Evolutionary conservation across 2,329 filamentous ascomycete genomes (phyloP).

Genomic region (Arthrobotrys entomopaga): DNA sequence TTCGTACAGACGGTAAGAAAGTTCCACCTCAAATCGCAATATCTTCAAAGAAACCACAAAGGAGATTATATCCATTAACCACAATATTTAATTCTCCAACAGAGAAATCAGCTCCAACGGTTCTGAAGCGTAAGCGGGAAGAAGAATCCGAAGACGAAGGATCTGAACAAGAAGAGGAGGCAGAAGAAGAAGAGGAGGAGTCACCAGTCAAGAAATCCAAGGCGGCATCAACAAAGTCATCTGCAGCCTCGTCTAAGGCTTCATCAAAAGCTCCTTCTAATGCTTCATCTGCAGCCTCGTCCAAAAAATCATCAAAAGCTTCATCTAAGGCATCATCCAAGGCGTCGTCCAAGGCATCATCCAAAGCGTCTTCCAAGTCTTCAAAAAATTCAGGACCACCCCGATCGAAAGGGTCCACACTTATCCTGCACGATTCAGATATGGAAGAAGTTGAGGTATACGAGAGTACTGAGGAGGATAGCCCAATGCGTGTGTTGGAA

Average conservation of each 20-base stretch:
- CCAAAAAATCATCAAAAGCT: too few relatives aligned
- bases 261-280: too few relatives aligned
- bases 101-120: not conserved
- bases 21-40: conserved; percentile 27
- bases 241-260: not conserved
- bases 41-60: conserved; percentile 24
- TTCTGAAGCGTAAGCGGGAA: conserved; percentile 14
- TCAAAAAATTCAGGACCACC: too few relatives aligned
- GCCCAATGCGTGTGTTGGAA: too few relatives aligned
- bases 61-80: conserved; percentile 14
- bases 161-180: not conserved
- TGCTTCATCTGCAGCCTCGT: too few relatives aligned
- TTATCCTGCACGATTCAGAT: too few relatives aligned
- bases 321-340: too few relatives aligned
- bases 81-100: conserved; percentile 1
- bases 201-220: conserved; percentile 8
- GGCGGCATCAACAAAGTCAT: not conserved
- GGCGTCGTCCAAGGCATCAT: too few relatives aligned
- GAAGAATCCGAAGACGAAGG: not conserved
- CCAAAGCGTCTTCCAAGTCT: too few relatives aligned
- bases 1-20: conserved; percentile 27
- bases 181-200: conserved; percentile 5
- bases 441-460: too few relatives aligned
- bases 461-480: too few relatives aligned
- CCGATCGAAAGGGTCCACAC: too few relatives aligned